Percentiles rank a stretch among this genome's conserved stretches.
These are phyloP conservation scores for Xerophyta viscosa DNA, from an alignment of 106 monocot species.

Conservation along the genomic window DNA sequence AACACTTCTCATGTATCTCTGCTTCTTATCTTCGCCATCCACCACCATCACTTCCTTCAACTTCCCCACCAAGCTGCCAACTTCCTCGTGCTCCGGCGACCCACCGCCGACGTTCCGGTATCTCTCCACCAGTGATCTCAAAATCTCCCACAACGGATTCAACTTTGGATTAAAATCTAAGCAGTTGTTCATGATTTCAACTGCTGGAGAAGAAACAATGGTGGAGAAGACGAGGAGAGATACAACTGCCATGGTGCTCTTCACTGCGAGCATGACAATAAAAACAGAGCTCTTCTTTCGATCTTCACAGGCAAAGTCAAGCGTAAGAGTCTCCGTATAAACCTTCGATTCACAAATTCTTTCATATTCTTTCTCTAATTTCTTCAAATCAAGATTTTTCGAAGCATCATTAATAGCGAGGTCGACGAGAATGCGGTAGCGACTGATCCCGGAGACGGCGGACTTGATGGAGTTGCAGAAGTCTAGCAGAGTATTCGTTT, in stretches of 20 bases:
- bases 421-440: conserved; percentile 42
- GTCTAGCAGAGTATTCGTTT: conserved; percentile 36
- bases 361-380: too few species aligned
- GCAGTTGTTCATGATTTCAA: too few species aligned
- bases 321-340: background rate
- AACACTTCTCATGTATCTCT: conserved; percentile 14
- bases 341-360: background rate
- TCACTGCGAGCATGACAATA: conserved; percentile 31
- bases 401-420: conserved; percentile 9
- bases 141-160: conserved; percentile 15
- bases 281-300: conserved; percentile 16
- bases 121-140: conserved; percentile 6
- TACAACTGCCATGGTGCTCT: conserved; percentile 23
- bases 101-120: conserved; percentile 11
- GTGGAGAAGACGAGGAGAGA: conserved; percentile 28
- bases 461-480: conserved; percentile 60
- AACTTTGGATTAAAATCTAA: conserved; percentile 2
- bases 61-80: conserved; percentile 23
- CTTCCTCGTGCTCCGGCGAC: conserved; percentile 31
- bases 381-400: too few species aligned
- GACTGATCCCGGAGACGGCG: conserved; percentile 26
- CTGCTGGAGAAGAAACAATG: conserved; percentile 23
- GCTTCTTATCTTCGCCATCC: conserved; percentile 7
- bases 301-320: too few species aligned
- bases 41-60: conserved; percentile 15